Evolutionary conservation across 2,329 filamentous ascomycete species (phyloP).

Genomic region (Apiospora pterosperma): DNA sequence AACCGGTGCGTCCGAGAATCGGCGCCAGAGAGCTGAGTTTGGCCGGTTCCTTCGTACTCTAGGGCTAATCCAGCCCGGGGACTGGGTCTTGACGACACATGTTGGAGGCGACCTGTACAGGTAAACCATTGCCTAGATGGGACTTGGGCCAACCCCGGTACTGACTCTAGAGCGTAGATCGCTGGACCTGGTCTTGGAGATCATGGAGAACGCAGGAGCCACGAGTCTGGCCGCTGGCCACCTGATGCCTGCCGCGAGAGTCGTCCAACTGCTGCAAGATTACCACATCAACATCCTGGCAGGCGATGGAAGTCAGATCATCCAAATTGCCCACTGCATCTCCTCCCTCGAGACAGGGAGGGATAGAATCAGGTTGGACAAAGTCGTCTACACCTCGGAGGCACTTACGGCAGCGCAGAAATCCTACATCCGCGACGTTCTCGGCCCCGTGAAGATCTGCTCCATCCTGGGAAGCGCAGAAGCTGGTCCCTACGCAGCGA

Average conservation of each 20-base stretch:
- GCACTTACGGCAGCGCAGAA: slow-evolving; percentile 30
- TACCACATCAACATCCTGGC: slow-evolving; percentile 35
- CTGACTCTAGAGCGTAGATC: slow-evolving; percentile 19
- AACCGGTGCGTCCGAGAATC: slow-evolving; percentile 37
- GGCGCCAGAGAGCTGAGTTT: slow-evolving; percentile 32
- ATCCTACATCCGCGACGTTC: slow-evolving; percentile 23
- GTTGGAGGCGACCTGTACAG: slow-evolving; percentile 33
- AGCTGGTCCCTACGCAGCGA: slow-evolving; percentile 35
- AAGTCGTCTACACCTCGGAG: slow-evolving; percentile 44
- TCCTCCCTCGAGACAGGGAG: slow-evolving; percentile 21
- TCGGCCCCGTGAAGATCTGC: slow-evolving; percentile 32
- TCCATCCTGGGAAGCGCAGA: slow-evolving; percentile 41
- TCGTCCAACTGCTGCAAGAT: slow-evolving; percentile 23
- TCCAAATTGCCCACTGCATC: slow-evolving; percentile 33
- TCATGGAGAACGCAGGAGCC: slow-evolving; percentile 38
- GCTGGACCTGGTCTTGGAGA: slow-evolving; percentile 36
- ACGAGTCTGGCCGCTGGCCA: slow-evolving; percentile 34
- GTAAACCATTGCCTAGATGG: slow-evolving; percentile 14
- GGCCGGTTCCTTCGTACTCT: slow-evolving; percentile 27
- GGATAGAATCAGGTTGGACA: slow-evolving; percentile 28
- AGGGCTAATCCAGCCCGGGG: slow-evolving; percentile 28
- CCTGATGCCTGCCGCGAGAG: slow-evolving; percentile 18
- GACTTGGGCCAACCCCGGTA: neutral
- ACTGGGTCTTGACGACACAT: slow-evolving; percentile 38
- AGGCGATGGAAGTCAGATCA: slow-evolving; percentile 35